Percentiles rank a stretch among this genome's conserved stretches.
These are phyloP conservation scores for Tanacetum coccineum DNA, from an alignment of 129 eudicot species.

Conservation along the genomic window DNA sequence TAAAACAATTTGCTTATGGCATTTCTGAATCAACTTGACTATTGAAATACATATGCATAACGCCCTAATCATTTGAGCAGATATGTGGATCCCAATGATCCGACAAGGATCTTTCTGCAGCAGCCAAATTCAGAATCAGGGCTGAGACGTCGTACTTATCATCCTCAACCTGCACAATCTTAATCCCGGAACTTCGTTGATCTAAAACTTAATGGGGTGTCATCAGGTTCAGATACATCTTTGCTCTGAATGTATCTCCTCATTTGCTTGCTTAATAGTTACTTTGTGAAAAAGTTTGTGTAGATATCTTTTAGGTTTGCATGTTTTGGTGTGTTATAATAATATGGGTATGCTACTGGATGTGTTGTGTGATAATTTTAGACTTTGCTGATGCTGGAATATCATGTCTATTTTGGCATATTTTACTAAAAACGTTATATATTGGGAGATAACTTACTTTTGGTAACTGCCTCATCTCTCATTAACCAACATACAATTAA, in stretches of 20 bases:
- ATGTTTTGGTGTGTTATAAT: not conserved
- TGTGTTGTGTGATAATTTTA: too few relatives aligned
- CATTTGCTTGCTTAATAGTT: not conserved
- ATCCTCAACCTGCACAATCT: conserved; percentile 39
- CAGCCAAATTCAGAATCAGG: conserved; percentile 83
- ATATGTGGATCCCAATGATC: conserved; percentile 94
- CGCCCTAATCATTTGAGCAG: conserved; percentile 36
- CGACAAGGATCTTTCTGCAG: conserved; percentile 87
- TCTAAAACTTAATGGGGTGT: not conserved
- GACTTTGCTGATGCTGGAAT: too few relatives aligned
- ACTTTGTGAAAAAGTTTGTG: not conserved
- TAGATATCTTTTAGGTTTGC: not conserved
- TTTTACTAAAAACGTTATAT: too few relatives aligned
- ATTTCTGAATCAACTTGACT: conserved; percentile 10
- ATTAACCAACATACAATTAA: too few relatives aligned
- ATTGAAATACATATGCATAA: not conserved
- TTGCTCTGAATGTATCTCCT: not conserved
- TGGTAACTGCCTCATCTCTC: too few relatives aligned
- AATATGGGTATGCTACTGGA: not conserved
- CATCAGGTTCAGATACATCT: not conserved
- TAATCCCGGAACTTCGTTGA: conserved; percentile 13
- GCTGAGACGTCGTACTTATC: conserved; percentile 85
- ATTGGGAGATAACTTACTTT: too few relatives aligned
- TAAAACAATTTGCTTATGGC: not conserved
- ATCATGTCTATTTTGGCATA: too few relatives aligned